phyloP scores from a whole-genome alignment of 169 alveolate species.

The Amoebophrya sp. region DNA sequence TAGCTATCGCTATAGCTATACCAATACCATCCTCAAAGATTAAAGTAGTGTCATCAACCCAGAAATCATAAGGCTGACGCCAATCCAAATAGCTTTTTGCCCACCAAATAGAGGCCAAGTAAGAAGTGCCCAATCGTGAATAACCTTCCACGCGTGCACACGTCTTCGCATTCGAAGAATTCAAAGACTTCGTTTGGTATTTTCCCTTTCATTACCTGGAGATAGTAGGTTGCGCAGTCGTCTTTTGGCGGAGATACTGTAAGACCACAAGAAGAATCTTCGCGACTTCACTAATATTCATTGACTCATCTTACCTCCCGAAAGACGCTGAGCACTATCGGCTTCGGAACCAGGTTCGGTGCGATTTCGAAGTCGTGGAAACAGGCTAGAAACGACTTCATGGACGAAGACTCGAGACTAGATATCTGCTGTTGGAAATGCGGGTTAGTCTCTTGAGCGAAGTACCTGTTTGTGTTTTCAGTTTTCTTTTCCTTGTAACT shows the following conservation, averaged over 20 bases:
- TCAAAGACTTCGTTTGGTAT: not conserved
- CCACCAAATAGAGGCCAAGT: not conserved
- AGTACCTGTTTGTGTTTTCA: no score
- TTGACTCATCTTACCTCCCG: not conserved
- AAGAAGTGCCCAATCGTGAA: not conserved
- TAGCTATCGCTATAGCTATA: no score
- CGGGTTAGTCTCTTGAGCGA: not conserved
- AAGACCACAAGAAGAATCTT: not conserved
- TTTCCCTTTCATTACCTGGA: not conserved
- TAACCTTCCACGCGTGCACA: not conserved
- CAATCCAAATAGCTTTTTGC: not conserved
- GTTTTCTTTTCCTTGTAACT: not conserved
- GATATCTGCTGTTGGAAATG: not conserved
- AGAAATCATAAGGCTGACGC: no score
- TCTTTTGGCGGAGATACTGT: not conserved
- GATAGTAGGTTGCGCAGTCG: not conserved
- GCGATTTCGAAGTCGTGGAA: slow-evolving; percentile 18
- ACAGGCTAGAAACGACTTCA: not conserved
- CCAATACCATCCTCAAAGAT: no score
- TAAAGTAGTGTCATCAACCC: no score
- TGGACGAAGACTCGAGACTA: not conserved
- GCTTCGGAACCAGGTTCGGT: not conserved
- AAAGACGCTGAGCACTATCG: not conserved
- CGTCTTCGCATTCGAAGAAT: not conserved
- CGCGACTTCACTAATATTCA: not conserved